Conservation (phyloP, 2,329 filamentous ascomycete genomes). For the Fusarium sp. region DNA sequence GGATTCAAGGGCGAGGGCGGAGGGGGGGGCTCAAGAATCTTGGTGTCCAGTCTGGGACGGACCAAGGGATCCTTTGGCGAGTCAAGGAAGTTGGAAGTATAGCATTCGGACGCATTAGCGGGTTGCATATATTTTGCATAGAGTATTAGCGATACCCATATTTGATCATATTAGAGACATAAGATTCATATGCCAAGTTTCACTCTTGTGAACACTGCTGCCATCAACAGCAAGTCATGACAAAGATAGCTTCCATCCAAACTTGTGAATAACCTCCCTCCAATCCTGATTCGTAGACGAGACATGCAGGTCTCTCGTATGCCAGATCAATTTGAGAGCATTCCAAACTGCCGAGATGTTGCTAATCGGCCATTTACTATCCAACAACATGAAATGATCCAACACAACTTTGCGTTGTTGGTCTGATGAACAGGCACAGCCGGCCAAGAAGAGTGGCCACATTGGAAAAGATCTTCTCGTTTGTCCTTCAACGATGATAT, state of each 20-base stretch:
- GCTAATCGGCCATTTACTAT: slow-evolving; percentile 40
- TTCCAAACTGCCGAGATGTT: slow-evolving; percentile 41
- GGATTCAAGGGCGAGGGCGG: slow-evolving; percentile 23
- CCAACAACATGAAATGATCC: slow-evolving; percentile 33
- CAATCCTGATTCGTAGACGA: slow-evolving; percentile 34
- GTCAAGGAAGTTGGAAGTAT: slow-evolving; percentile 26
- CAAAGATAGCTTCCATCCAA: slow-evolving; percentile 39
- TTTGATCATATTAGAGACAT: background rate
- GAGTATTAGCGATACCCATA: background rate
- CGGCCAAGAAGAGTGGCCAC: slow-evolving; percentile 42
- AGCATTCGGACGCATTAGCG: slow-evolving; percentile 21
- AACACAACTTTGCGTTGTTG: slow-evolving; percentile 37
- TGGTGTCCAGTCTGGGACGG: slow-evolving; percentile 42
- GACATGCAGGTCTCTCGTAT: slow-evolving; percentile 28
- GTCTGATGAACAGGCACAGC: slow-evolving; percentile 38
- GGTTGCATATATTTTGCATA: background rate
- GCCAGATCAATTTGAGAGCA: slow-evolving; percentile 38
- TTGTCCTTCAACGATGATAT: slow-evolving; percentile 38
- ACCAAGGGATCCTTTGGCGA: slow-evolving; percentile 30
- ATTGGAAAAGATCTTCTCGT: slow-evolving; percentile 38
- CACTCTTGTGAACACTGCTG: too few species aligned
- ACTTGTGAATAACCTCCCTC: slow-evolving; percentile 40
- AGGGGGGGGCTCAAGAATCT: slow-evolving; percentile 31
- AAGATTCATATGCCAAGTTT: background rate
- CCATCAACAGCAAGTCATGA: background rate